A percentile compares a stretch with the other conserved stretches of the same genome.
Evolutionary conservation across 1,139 yeast genomes (phyloP).

Genomic region (Yamadazyma siamensis): DNA sequence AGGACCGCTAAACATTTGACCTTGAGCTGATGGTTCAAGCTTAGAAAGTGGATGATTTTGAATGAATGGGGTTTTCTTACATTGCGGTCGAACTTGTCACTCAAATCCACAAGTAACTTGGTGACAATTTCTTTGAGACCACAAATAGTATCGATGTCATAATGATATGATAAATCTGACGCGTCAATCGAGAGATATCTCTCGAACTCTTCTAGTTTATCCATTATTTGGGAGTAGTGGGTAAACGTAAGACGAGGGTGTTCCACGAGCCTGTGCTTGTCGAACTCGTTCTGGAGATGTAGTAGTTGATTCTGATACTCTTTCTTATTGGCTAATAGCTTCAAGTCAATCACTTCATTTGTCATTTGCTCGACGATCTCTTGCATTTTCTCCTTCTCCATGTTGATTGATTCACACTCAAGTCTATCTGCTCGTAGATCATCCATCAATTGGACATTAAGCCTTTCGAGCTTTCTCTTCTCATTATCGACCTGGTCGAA

Average conservation of each 20-base stretch:
- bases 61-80: conserved; percentile 3
- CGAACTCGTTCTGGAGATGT: conserved; percentile 9
- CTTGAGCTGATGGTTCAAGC: conserved; percentile 8
- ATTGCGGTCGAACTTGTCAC: conserved; percentile 9
- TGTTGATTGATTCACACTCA: neutral
- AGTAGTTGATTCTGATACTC: conserved; percentile 10
- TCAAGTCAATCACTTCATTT: conserved; percentile 6
- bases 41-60: conserved; percentile 7
- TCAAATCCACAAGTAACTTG: conserved; percentile 10
- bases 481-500: too few species aligned
- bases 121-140: conserved; percentile 11
- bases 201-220: conserved; percentile 10
- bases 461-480: too few species aligned
- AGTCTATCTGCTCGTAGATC: neutral
- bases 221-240: conserved; percentile 10
- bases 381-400: neutral
- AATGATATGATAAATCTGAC: conserved; percentile 5
- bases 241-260: conserved; percentile 7
- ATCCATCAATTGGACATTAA: neutral
- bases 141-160: conserved; percentile 10
- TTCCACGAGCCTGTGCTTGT: conserved; percentile 5
- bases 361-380: conserved; percentile 4
- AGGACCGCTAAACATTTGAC: conserved; percentile 6
- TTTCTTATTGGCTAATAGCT: conserved; percentile 9
- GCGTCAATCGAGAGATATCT: conserved; percentile 5